phyloP scores from a whole-genome alignment of 176 grass and related monocot genomes.

The sorghum (Sorghum bicolor) region Sorghum_bicolor_NCBIv3 NC_012873.2:7761001-7761500 shows the following conservation, averaged over 20 bases:
- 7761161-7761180: neutral
- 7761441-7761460: conserved; percentile 85
- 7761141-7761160: neutral
- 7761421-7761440: conserved; percentile 85
- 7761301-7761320: conserved; percentile 90
- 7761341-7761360: conserved; percentile 67
- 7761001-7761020: neutral
- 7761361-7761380: conserved; percentile 70
- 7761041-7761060: neutral
- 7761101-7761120: neutral
- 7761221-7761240: conserved; percentile 73
- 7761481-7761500: neutral
- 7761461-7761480: conserved; percentile 33
- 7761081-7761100: neutral
- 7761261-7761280: conserved; percentile 87
- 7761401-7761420: conserved; percentile 84
- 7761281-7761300: conserved; percentile 95
- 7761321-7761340: conserved; percentile 98
- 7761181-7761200: neutral
- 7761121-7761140: neutral
- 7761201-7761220: neutral
- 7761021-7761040: neutral
- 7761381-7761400: conserved; percentile 93
- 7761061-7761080: neutral
- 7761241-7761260: conserved; percentile 66